These are phyloP conservation scores for Postia placenta DNA, from an alignment of 768 basidiomycete genomes.

Conservation along the genomic window DNA sequence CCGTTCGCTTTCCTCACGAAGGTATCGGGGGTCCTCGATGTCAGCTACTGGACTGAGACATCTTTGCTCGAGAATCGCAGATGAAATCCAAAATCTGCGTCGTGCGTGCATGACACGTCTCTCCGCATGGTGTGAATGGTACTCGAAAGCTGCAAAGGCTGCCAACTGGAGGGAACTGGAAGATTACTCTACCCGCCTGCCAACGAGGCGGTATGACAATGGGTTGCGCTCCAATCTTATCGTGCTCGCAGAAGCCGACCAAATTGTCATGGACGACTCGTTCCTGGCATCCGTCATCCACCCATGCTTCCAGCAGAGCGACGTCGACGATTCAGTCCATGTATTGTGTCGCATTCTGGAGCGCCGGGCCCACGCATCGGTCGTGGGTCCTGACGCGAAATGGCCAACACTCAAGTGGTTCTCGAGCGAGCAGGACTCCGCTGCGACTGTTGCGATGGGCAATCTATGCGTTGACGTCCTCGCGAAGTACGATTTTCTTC, in stretches of 20 bases:
- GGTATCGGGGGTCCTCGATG: background rate
- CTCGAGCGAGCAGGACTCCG: no score
- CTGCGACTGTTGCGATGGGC: no score
- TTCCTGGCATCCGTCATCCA: constrained; percentile 9
- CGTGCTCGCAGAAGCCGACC: constrained; percentile 8
- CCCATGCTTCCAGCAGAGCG: constrained; percentile 11
- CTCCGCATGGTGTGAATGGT: no score
- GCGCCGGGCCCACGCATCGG: no score
- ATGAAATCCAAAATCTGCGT: no score
- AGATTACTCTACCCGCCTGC: background rate
- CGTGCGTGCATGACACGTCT: no score
- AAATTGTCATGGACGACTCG: constrained; percentile 12
- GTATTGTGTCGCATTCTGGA: background rate
- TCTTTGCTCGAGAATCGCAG: background rate
- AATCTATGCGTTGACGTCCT: no score
- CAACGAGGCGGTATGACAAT: constrained; percentile 2
- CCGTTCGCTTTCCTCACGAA: background rate
- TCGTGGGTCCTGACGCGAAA: no score
- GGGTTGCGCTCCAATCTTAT: constrained; percentile 1
- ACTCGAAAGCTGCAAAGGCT: background rate
- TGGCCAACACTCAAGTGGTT: no score
- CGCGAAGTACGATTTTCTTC: no score
- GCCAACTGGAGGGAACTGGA: constrained; percentile 12
- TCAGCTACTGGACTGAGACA: background rate
- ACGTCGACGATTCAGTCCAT: constrained; percentile 3